Percentiles rank a stretch among this genome's conserved stretches.
Conservation (phyloP, 164 flowering plant genomes). For the Berberis thunbergii region DNA sequence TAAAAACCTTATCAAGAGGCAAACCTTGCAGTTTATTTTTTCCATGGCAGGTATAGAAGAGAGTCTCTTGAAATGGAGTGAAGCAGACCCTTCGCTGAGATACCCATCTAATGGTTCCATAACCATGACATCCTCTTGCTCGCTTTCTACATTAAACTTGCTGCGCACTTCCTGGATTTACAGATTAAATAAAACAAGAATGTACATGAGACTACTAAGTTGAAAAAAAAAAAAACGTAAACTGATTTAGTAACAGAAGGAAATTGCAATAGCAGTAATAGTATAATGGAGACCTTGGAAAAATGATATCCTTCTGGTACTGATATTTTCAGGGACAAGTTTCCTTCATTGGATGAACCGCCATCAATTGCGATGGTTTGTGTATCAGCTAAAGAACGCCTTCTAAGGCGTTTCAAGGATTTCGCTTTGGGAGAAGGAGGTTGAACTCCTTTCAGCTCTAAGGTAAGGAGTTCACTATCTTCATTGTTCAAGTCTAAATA, state of each 20-base stretch:
- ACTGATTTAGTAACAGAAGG: neutral
- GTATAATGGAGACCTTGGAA: constrained; percentile 61
- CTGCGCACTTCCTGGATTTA: constrained; percentile 76
- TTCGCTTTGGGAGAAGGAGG: constrained; percentile 61
- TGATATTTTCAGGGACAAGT: constrained; percentile 46
- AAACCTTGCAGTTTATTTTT: constrained; percentile 81
- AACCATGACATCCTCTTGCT: constrained; percentile 52
- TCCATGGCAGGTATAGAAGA: constrained; percentile 50
- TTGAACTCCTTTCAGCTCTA: constrained; percentile 85
- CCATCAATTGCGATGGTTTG: constrained; percentile 43
- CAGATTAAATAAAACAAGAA: constrained; percentile 4
- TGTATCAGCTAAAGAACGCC: constrained; percentile 51
- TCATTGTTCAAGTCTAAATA: constrained; percentile 50
- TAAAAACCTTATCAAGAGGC: constrained; percentile 1
- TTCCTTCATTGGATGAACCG: constrained; percentile 59
- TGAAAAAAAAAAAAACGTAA: neutral
- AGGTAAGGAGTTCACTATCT: constrained; percentile 46
- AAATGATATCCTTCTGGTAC: constrained; percentile 86
- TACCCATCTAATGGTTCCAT: constrained; percentile 66
- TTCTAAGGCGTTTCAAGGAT: constrained; percentile 71
- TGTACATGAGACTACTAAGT: neutral
- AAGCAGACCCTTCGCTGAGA: constrained; percentile 63
- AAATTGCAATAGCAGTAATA: neutral
- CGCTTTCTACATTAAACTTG: constrained; percentile 62
- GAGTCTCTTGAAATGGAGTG: constrained; percentile 53